Percentiles rank a stretch among this genome's conserved stretches.
Evolutionary conservation across 2,329 filamentous ascomycete species (phyloP).

Genomic region (Hypoxylon sp.): DNA sequence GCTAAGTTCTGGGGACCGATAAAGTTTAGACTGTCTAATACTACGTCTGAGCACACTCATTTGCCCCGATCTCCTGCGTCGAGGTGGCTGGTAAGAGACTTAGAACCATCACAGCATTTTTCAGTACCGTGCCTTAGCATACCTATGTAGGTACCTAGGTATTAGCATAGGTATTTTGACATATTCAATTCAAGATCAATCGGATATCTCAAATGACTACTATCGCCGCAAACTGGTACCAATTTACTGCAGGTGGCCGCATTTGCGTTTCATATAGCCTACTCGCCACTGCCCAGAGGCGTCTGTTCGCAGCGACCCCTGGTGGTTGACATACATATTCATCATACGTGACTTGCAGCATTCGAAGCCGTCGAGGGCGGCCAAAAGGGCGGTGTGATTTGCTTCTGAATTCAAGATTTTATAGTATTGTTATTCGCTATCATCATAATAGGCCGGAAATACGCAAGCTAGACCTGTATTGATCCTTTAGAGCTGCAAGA

Average conservation of each 20-base stretch:
- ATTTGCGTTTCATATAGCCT: conserved; percentile 42
- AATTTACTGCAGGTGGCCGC: conserved; percentile 36
- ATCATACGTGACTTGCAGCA: conserved; percentile 34
- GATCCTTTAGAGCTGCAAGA: conserved; percentile 22
- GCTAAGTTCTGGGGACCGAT: conserved; percentile 12
- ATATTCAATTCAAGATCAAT: conserved; percentile 20
- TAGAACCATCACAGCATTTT: conserved; percentile 11
- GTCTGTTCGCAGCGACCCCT: conserved; percentile 36
- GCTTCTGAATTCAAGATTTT: conserved; percentile 18
- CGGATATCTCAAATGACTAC: conserved; percentile 27
- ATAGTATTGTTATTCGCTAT: conserved; percentile 2
- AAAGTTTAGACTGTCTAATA: conserved; percentile 15
- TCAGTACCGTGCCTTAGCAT: neutral
- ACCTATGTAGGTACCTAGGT: neutral
- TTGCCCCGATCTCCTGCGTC: conserved; percentile 11
- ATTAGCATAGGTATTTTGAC: neutral
- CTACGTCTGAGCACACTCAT: conserved; percentile 37
- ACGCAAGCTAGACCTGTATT: conserved; percentile 7
- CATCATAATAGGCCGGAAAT: conserved; percentile 1
- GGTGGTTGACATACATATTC: conserved; percentile 35
- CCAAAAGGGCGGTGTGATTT: conserved; percentile 35
- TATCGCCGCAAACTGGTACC: conserved; percentile 15
- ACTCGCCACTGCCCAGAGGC: conserved; percentile 40
- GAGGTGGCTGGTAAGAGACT: conserved; percentile 17
- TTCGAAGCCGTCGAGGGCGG: conserved; percentile 11